phyloP scores from a whole-genome alignment of 2,329 filamentous ascomycete genomes.

The Trichoderma sp. region DNA sequence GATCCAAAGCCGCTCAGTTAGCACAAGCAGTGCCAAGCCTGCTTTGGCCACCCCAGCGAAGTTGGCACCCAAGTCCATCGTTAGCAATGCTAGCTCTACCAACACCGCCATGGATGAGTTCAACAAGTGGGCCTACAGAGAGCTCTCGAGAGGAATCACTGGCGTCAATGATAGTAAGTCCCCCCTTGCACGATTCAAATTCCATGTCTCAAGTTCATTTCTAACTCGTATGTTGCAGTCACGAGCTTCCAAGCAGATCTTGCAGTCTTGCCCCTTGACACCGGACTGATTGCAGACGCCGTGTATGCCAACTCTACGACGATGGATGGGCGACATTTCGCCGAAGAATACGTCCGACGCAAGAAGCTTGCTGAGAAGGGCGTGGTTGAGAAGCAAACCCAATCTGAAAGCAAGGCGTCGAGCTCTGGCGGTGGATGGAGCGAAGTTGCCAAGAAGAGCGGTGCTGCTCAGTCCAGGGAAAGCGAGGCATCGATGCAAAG shows the following conservation, averaged over 20 bases:
- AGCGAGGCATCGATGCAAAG: slow-evolving; percentile 40
- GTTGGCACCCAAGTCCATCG: slow-evolving; percentile 47
- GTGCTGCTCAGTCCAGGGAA: slow-evolving; percentile 40
- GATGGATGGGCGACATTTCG: slow-evolving; percentile 89
- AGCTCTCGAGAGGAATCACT: slow-evolving; percentile 70
- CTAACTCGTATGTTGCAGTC: slow-evolving; percentile 45
- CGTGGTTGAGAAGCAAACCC: slow-evolving; percentile 70
- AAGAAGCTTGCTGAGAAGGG: slow-evolving; percentile 93
- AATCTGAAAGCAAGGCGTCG: slow-evolving; percentile 49
- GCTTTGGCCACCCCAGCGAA: slow-evolving; percentile 46
- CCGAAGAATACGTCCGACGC: slow-evolving; percentile 88
- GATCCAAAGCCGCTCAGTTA: slow-evolving; percentile 45
- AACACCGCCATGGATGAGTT: slow-evolving; percentile 79
- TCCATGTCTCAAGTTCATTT: not conserved
- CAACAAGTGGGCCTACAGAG: slow-evolving; percentile 82
- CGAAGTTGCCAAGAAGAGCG: slow-evolving; percentile 93
- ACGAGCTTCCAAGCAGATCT: slow-evolving; percentile 78
- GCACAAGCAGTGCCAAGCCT: slow-evolving; percentile 42
- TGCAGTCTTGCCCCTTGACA: slow-evolving; percentile 70
- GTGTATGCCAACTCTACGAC: slow-evolving; percentile 85
- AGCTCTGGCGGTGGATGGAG: slow-evolving; percentile 73
- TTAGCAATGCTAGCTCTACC: slow-evolving; percentile 38
- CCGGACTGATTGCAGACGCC: slow-evolving; percentile 80
- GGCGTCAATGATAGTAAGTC: slow-evolving; percentile 52
- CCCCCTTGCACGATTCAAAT: not conserved